Evolutionary conservation across 1,139 yeast genomes (phyloP), one percentile per base, ranked within the genome.

Genomic region (Candida tetrigidarum): DNA sequence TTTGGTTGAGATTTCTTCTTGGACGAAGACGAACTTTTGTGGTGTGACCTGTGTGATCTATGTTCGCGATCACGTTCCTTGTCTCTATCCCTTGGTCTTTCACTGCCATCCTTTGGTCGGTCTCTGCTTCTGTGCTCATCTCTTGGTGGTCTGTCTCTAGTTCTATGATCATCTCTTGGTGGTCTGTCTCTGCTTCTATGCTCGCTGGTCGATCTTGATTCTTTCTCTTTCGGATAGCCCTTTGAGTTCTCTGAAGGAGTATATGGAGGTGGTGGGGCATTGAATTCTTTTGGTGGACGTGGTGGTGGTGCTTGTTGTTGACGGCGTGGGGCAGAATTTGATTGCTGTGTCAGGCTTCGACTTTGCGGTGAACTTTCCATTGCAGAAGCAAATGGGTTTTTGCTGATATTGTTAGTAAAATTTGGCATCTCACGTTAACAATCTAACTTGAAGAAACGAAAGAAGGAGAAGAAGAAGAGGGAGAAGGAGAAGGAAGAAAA

Each of bases 311-410:
- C 23, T 11, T 32, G 35, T 18, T 32, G 19, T 18, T 32, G 35
- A 37, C 42, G 32, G 43, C 48, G 43, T 18, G 40, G 41, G 44
- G 41, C 50, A 20, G 50, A 46, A 22, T 49, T 49, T 34, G 52
- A 18, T 44, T 52, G 48, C 25, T 20, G 35, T 16, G 22, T 15
- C 28, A 39, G 43, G 32, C 39, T 18, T 20, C 37, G 30, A 12
- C 35, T 28, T 44, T 39, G 37, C 28, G 45, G 43, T 47, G 70
- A 65, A 18, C 73, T 69, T 43, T 60, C 61, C 52, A 76, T 58
- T 18, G 78, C 76, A 26, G 76, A 69, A 8, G 81, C 78, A 57
- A 81, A 81, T 12, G 86, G 85, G 54, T 81, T 81, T 52, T 80
- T 80, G 15, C 82, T 73, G 43, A 75, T 68, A 18, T 29, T 27